Conservation (phyloP, 1,284 basidiomycete species). For the Boletus smithii region DNA sequence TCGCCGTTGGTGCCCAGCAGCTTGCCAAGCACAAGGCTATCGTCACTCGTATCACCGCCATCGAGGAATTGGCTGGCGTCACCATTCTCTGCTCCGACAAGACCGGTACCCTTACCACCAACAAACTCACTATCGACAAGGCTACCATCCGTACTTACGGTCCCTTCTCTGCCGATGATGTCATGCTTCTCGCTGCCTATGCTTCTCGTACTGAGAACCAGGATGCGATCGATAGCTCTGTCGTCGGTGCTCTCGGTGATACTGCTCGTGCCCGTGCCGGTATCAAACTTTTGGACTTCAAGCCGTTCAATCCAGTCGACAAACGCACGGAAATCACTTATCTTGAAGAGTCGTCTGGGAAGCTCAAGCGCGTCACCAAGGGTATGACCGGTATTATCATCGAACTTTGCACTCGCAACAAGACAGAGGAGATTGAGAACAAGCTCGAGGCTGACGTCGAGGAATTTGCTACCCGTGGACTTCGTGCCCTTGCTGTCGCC, state of each 20-base stretch:
- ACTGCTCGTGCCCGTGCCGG: constrained; percentile 76
- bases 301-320: constrained; percentile 99
- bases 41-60: constrained; percentile 97
- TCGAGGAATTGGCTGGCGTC: constrained; percentile 95
- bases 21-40: constrained; percentile 98
- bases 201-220: constrained; percentile 98
- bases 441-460: constrained; percentile 92
- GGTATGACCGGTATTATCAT: constrained; percentile 98
- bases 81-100: constrained; percentile 98
- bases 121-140: constrained; percentile 97
- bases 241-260: constrained; percentile 80
- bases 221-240: constrained; percentile 92
- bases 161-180: constrained; percentile 84
- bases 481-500: constrained; percentile 95
- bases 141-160: constrained; percentile 91
- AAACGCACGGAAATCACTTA: constrained; percentile 99
- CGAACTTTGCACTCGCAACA: constrained; percentile 94
- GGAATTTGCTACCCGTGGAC: constrained; percentile 93
- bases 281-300: constrained; percentile 97
- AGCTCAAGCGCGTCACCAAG: constrained; percentile 98
- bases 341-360: constrained; percentile 88
- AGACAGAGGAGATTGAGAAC: constrained; percentile 89
- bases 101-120: constrained; percentile 96
- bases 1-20: constrained; percentile 96
- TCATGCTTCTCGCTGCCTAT: constrained; percentile 91